Base-by-base conservation (phyloP, 192 early-diverging fungal genomes). In the Kickxella alabastrina region DNA sequence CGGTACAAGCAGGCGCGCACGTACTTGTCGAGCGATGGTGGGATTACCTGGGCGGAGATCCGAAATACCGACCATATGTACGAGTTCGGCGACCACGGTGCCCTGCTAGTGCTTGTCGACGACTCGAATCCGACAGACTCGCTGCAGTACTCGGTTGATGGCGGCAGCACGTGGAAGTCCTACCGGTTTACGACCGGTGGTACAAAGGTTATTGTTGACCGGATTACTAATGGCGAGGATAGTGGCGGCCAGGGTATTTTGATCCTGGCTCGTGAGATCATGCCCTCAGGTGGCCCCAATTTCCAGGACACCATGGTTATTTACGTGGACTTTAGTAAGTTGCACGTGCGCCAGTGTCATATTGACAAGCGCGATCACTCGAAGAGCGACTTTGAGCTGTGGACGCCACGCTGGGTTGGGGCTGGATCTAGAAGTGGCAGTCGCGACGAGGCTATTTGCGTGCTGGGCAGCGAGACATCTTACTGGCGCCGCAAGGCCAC, bases 51-150 rank as follows among this genome's bases (percentile, higher is more conserved):
- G 96, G 49, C 39, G 3, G 82, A 90, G 55, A 76, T 93, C 26
- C 79, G 78, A 15, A 79, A 79, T 12, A 80, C 80, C 9, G 82
- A 80, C 14, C 71, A 81, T 48, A 68, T 87, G 47, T 87, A 87
- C 56, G 93, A 90, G 55, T 89, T 95, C 76, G 91, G 88, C 23
- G 93, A 97, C 54, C 88, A 92, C 44, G 96, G 96, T 13, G 83
- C 81, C 0, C 65, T 99, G 13, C 52, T 96, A 9, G 72, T 92
- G 35, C 27, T 95, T 2, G 78, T 88, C 0, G 83, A 87, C 45
- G 86, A 94, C 36, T 78, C 84, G 32, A 72, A 52, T 2, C 81
- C 92, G 0, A 88, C 88, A 1, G 78, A 87, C 49, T 64, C 77
- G 12, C 50, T 86, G 38, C 42, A 62, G 39, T 91, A 90, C 64